Evolutionary conservation across 2,329 filamentous ascomycete genomes (phyloP), one percentile per base, ranked within the genome.

Genomic region (Lachnellula willkommii): DNA sequence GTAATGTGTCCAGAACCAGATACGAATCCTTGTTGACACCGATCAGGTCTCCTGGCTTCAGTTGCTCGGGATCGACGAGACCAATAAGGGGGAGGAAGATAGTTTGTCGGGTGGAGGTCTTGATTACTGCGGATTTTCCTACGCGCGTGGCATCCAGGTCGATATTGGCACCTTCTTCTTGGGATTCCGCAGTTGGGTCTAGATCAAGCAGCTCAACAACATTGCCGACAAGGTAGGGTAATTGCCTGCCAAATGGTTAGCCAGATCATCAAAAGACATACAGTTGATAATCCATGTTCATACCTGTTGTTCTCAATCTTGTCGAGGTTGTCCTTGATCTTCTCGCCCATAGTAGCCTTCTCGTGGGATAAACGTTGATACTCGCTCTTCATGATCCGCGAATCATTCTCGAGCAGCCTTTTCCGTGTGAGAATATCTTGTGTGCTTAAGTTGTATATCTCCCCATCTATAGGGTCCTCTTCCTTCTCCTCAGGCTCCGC

Each of bases 1-100:
- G 94, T 63, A 99, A 80, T 24, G 94, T 99, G 71, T 99, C 95
- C 56, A 99, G 82, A 63, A 99, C 90, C 37, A 99, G 85, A 72
- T 99, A 99, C 56, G 93, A 97, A 69, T 99, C 95, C 77, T 99
- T 99, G 74, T 99, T 97, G 56, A 99, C 92, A 74, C 94, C 94
- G 60, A 99, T 99, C 48, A 99, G 81, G 70, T 99, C 95, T 67
- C 87, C 93, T 2, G 94, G 94, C 79, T 96, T 96, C 56, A 99
- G 82, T 70, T 90, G 89, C 69, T 96, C 88, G 59, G 95, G 92
- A 70, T 99, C 94, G 40, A 99, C 95, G 8, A 99, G 84, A 61
- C 94, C 94, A 68, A 99, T 99, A 60, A 99, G 83, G 32, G 95
- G 94, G 49, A 99, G 80, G 78, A 99, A 99, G 74, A 99, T 99